Conservation (phyloP, 106 monocot species). For the Gastrodia elata region DNA sequence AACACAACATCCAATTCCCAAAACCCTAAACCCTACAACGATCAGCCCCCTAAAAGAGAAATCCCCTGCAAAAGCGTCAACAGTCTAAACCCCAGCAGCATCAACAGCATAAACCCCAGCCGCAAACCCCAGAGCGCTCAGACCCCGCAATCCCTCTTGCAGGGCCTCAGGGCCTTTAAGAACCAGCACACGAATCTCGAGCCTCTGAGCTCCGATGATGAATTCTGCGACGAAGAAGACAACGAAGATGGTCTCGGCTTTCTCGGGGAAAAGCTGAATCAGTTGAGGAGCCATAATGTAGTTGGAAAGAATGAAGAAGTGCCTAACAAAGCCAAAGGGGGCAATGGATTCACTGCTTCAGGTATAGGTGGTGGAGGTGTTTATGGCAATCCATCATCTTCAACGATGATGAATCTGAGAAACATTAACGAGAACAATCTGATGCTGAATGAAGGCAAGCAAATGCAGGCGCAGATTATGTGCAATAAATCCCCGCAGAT, state of each 20-base stretch:
- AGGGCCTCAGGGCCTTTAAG: constrained; percentile 42
- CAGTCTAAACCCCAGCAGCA: not conserved
- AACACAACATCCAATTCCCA: constrained; percentile 12
- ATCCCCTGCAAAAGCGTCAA: not conserved
- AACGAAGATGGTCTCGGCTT: constrained; percentile 14
- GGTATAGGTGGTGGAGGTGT: not conserved
- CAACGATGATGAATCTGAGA: constrained; percentile 14
- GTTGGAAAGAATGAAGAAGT: not conserved
- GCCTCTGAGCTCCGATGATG: constrained; percentile 31
- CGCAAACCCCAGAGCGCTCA: constrained; percentile 16
- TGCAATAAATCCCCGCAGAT: constrained; percentile 42
- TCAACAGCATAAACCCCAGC: not conserved
- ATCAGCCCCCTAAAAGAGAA: not conserved
- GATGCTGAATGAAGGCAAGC: constrained; percentile 15
- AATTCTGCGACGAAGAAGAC: constrained; percentile 18
- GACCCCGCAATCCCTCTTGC: constrained; percentile 26
- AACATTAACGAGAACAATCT: constrained; percentile 19
- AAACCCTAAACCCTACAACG: constrained; percentile 6
- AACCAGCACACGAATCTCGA: constrained; percentile 30
- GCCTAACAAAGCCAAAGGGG: too few species aligned
- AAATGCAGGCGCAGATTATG: constrained; percentile 43
- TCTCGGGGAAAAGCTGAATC: constrained; percentile 23
- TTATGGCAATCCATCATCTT: constrained; percentile 10
- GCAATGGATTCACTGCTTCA: constrained; percentile 1
- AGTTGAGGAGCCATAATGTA: constrained; percentile 22